These are phyloP conservation scores for Sindora glabra DNA, from an alignment of 306 rosid species.

Conservation along the genomic window DNA sequence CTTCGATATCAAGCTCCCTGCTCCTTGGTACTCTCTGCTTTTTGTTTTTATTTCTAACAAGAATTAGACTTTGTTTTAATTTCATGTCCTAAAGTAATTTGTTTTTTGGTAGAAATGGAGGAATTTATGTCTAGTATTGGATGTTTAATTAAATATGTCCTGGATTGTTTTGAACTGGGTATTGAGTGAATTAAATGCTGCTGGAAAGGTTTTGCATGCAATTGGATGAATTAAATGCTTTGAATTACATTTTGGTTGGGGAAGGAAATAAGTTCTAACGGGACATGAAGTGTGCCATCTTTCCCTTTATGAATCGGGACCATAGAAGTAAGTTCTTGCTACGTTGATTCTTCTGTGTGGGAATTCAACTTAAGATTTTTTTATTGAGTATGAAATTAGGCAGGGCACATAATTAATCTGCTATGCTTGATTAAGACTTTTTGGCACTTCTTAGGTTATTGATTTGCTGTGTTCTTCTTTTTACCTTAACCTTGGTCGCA, in stretches of 20 bases:
- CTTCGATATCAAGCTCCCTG: slow-evolving; percentile 28
- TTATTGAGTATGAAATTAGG: no score
- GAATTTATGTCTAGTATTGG: not conserved
- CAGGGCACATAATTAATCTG: not conserved
- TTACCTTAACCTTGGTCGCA: slow-evolving; percentile 31
- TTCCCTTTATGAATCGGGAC: not conserved
- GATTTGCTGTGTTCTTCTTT: not conserved
- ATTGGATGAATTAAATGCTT: not conserved
- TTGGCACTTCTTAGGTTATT: not conserved
- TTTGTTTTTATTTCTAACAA: slow-evolving; percentile 31
- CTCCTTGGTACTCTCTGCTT: slow-evolving; percentile 60
- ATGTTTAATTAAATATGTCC: not conserved
- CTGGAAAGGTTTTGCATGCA: not conserved
- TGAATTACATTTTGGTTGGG: not conserved
- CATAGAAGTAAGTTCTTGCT: not conserved
- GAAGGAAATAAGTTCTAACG: not conserved
- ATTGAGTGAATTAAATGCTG: slow-evolving; percentile 5
- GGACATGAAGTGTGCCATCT: not conserved
- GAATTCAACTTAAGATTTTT: not conserved
- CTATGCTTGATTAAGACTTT: not conserved
- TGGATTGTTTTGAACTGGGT: not conserved
- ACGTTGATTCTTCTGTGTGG: not conserved
- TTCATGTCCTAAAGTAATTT: not conserved
- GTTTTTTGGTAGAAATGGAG: not conserved
- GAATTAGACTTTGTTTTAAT: not conserved